Evolutionary conservation across 768 basidiomycete genomes (phyloP).

Genomic region (Pleurotus giganteus): DNA sequence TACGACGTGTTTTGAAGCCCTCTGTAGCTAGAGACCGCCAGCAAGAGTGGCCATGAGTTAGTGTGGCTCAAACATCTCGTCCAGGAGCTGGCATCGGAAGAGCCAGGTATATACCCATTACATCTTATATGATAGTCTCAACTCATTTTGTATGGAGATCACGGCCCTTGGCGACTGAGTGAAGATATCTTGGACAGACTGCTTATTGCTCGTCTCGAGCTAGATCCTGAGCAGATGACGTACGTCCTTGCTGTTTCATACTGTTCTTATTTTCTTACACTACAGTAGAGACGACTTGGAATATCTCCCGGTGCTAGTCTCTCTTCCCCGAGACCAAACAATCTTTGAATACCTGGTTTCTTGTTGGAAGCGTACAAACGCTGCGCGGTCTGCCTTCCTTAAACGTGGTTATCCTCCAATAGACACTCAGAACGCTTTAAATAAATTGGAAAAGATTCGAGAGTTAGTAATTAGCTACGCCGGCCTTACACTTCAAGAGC

Average conservation of each 20-base stretch:
- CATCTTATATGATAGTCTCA: conserved; percentile 3
- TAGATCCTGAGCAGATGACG: conserved; percentile 73
- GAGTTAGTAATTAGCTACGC: conserved; percentile 85
- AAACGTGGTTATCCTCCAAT: conserved; percentile 66
- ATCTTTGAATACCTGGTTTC: conserved; percentile 87
- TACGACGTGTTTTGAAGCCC: conserved; percentile 19
- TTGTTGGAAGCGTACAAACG: conserved; percentile 87
- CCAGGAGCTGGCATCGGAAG: conserved; percentile 65
- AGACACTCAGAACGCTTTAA: conserved; percentile 59
- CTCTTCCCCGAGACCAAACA: conserved; percentile 75
- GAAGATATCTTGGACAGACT: conserved; percentile 71
- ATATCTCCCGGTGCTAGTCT: conserved; percentile 68
- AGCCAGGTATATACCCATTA: conserved; percentile 33
- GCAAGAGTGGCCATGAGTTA: conserved; percentile 59
- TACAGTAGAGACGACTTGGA: conserved; percentile 67
- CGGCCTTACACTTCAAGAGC: conserved; percentile 86
- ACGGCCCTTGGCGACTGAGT: conserved; percentile 42
- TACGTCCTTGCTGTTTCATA: conserved; percentile 32
- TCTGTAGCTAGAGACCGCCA: conserved; percentile 55
- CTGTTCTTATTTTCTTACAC: conserved; percentile 8
- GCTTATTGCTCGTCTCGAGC: conserved; percentile 80
- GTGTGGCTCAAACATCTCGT: conserved; percentile 84
- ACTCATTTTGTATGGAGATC: conserved; percentile 11
- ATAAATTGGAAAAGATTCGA: conserved; percentile 72
- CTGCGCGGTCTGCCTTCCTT: conserved; percentile 46